phyloP scores from a whole-genome alignment of 176 grass and related monocot genomes.

The Cymbopogon citratus region DNA sequence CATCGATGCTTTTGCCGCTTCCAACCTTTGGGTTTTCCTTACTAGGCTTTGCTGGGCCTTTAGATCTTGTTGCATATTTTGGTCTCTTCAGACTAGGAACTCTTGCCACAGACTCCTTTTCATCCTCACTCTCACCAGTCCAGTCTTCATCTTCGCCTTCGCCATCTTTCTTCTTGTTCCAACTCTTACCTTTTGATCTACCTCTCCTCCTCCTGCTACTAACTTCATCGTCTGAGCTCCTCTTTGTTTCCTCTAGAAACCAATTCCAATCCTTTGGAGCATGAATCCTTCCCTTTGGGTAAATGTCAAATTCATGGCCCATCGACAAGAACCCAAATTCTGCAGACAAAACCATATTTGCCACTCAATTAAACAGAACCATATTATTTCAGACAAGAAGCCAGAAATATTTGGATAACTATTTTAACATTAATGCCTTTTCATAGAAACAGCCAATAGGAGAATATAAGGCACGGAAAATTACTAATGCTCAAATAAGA shows the following conservation, averaged over 20 bases:
- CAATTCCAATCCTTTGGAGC: conserved; percentile 71
- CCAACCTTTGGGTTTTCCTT: conserved; percentile 13
- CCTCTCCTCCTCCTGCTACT: neutral
- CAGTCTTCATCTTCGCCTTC: conserved; percentile 58
- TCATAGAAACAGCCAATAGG: neutral
- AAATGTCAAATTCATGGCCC: conserved; percentile 77
- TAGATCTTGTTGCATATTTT: conserved; percentile 62
- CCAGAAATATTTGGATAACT: neutral
- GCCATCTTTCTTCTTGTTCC: conserved; percentile 24
- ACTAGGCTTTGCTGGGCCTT: conserved; percentile 29
- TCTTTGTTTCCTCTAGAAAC: conserved; percentile 53
- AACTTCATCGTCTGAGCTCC: conserved; percentile 35
- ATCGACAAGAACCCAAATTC: conserved; percentile 72
- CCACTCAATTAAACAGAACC: neutral
- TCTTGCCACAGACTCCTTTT: conserved; percentile 31
- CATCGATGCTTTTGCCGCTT: neutral
- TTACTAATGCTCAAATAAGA: neutral
- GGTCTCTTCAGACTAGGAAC: conserved; percentile 33
- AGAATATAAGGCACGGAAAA: neutral
- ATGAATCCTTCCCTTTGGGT: conserved; percentile 44
- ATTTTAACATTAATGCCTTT: neutral
- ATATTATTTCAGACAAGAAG: neutral
- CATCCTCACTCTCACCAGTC: conserved; percentile 48
- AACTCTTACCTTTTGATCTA: conserved; percentile 14
- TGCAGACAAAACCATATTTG: conserved; percentile 33